Evolutionary conservation across 1,284 basidiomycete genomes (phyloP).

Genomic region (Rhizopogon hawkerae): DNA sequence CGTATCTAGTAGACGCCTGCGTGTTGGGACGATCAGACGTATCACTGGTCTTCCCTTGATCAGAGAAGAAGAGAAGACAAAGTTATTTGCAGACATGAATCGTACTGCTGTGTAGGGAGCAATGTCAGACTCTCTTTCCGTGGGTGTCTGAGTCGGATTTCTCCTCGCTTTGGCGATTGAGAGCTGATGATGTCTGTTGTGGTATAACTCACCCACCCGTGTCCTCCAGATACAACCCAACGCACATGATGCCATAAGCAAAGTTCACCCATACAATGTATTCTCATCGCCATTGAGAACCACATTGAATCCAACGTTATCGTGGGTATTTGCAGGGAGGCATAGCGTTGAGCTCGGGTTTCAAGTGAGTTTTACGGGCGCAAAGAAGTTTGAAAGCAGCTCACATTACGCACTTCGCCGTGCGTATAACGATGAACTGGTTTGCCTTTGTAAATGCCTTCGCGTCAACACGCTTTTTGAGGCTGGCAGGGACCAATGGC

Average conservation of each 20-base stretch:
- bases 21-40: neutral
- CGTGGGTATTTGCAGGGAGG: neutral
- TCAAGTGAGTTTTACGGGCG: neutral
- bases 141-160: neutral
- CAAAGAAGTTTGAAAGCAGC: neutral
- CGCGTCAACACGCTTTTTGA: neutral
- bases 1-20: neutral
- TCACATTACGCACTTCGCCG: neutral
- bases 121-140: neutral
- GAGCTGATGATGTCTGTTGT: neutral
- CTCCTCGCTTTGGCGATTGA: neutral
- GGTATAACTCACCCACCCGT: neutral
- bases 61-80: neutral
- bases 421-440: neutral
- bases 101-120: neutral
- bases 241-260: neutral
- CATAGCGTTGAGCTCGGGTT: neutral
- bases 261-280: neutral
- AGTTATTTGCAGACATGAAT: neutral
- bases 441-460: neutral
- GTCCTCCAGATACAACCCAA: no score
- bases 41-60: neutral
- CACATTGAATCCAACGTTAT: neutral
- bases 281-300: neutral
- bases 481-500: neutral